A percentile compares a stretch with the other conserved stretches of the same genome.
Evolutionary conservation across 2,329 filamentous ascomycete species (phyloP).

Genomic region (Dactylonectria estremocensis): DNA sequence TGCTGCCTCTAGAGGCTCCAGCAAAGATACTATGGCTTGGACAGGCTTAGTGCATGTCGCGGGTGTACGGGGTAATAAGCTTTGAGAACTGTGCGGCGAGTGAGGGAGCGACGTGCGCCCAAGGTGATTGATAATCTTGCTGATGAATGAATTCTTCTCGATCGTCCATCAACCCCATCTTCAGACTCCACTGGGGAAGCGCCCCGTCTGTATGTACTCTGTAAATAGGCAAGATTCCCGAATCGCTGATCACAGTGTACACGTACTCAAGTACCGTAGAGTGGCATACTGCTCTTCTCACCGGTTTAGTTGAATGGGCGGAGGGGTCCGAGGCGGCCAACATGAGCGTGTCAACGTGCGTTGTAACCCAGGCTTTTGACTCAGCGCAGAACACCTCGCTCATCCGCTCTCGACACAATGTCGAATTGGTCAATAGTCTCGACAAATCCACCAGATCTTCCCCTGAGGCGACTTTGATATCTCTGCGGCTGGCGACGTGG

Average conservation of each 20-base stretch:
- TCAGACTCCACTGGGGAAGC: not conserved
- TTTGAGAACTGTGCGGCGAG: not conserved
- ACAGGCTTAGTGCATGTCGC: slow-evolving; percentile 10
- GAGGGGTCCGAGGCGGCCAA: slow-evolving; percentile 11
- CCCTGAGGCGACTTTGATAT: slow-evolving; percentile 39
- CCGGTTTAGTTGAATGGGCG: not conserved
- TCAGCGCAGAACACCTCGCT: slow-evolving; percentile 8
- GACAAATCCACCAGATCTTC: slow-evolving; percentile 22
- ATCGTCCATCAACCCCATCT: slow-evolving; percentile 4
- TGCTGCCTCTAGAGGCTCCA: not conserved
- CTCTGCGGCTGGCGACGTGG: slow-evolving; percentile 30
- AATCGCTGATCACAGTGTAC: not conserved
- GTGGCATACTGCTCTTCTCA: not conserved
- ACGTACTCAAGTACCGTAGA: not conserved
- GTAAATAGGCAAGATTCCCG: not conserved
- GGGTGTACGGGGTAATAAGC: slow-evolving; percentile 19
- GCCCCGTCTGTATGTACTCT: not conserved
- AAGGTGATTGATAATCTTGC: slow-evolving; percentile 7
- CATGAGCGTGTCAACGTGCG: slow-evolving; percentile 6
- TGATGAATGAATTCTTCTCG: slow-evolving; percentile 9
- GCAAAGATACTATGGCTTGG: not conserved
- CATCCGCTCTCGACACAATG: slow-evolving; percentile 21
- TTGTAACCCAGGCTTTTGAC: not conserved
- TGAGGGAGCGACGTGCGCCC: slow-evolving; percentile 1
- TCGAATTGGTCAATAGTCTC: slow-evolving; percentile 4